Percentiles rank a stretch among this genome's conserved stretches.
These are phyloP conservation scores for Phytophthora pisi DNA, from an alignment of 352 stramenopile species.

Conservation along the genomic window DNA sequence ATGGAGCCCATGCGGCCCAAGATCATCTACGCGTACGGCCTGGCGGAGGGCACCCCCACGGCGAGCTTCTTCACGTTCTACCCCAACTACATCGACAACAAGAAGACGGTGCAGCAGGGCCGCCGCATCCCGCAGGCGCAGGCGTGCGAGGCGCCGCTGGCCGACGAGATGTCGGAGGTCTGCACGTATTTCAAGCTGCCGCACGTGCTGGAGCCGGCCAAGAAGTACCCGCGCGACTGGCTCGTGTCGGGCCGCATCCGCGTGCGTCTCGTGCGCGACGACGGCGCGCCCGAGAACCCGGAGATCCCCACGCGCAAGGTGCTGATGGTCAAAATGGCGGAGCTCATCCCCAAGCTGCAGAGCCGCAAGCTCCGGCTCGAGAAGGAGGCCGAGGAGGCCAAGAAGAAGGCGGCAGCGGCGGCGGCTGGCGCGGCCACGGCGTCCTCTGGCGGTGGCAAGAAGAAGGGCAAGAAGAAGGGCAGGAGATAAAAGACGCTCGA, in stretches of 20 bases:
- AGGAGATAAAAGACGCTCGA: conserved; percentile 61
- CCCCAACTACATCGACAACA: conserved; percentile 86
- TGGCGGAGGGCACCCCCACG: conserved; percentile 60
- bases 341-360: conserved; percentile 86
- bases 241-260: conserved; percentile 72
- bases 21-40: conserved; percentile 70
- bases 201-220: conserved; percentile 80
- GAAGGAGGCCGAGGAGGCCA: conserved; percentile 70
- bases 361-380: conserved; percentile 79
- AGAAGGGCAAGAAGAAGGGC: conserved; percentile 90
- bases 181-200: conserved; percentile 82
- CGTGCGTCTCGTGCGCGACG: conserved; percentile 67
- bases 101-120: conserved; percentile 84
- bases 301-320: conserved; percentile 76
- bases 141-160: conserved; percentile 72
- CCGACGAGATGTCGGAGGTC: conserved; percentile 86
- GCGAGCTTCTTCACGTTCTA: conserved; percentile 82
- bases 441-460: conserved; percentile 63
- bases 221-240: conserved; percentile 86
- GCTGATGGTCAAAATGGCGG: conserved; percentile 88
- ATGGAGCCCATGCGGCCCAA: conserved; percentile 66
- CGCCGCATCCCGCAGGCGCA: conserved; percentile 72
- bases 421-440: conserved; percentile 26
- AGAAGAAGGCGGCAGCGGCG: conserved; percentile 44
- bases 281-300: conserved; percentile 68